phyloP scores from a whole-genome alignment of 2,329 filamentous ascomycete genomes.

The Botrytis sinoallii region DNA sequence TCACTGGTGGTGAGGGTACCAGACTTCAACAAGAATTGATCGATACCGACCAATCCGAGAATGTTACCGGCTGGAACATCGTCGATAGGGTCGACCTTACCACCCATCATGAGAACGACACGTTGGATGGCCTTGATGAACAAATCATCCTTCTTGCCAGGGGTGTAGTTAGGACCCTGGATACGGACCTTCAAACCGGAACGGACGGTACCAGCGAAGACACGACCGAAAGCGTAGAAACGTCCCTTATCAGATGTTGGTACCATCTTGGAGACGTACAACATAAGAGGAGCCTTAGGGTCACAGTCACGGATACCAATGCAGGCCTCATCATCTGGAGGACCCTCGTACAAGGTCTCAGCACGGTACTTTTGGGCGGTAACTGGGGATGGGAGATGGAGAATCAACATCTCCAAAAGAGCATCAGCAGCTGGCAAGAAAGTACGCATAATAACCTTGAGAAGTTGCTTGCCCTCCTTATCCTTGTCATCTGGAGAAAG shows the following conservation, averaged over 20 bases:
- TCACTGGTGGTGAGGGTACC: constrained; percentile 98
- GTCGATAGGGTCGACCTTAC: constrained; percentile 97
- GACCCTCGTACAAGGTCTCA: constrained; percentile 99
- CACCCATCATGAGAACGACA: constrained; percentile 99
- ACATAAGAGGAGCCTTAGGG: constrained; percentile 96
- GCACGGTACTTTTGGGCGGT: constrained; percentile 97
- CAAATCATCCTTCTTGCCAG: constrained; percentile 97
- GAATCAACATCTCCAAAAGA: constrained; percentile 99
- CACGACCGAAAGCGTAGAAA: constrained; percentile 99
- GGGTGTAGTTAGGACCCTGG: constrained; percentile 97
- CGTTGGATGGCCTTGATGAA: constrained; percentile 99
- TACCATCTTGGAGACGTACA: constrained; percentile 99
- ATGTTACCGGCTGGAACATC: constrained; percentile 99
- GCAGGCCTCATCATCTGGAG: constrained; percentile 84
- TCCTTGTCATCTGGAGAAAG: constrained; percentile 82
- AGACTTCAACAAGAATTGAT: constrained; percentile 99
- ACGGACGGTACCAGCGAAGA: constrained; percentile 96
- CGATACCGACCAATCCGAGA: constrained; percentile 97
- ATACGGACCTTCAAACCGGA: constrained; percentile 99
- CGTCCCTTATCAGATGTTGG: constrained; percentile 99
- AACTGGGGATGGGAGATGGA: constrained; percentile 93
- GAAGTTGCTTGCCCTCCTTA: constrained; percentile 93
- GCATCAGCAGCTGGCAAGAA: constrained; percentile 98
- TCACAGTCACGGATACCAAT: constrained; percentile 98
- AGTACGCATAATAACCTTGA: constrained; percentile 98